Percentiles rank a stretch among this genome's conserved stretches.
Evolutionary conservation across 768 basidiomycete species (phyloP).

Genomic region (Rhodosporidiobolus sp.): DNA sequence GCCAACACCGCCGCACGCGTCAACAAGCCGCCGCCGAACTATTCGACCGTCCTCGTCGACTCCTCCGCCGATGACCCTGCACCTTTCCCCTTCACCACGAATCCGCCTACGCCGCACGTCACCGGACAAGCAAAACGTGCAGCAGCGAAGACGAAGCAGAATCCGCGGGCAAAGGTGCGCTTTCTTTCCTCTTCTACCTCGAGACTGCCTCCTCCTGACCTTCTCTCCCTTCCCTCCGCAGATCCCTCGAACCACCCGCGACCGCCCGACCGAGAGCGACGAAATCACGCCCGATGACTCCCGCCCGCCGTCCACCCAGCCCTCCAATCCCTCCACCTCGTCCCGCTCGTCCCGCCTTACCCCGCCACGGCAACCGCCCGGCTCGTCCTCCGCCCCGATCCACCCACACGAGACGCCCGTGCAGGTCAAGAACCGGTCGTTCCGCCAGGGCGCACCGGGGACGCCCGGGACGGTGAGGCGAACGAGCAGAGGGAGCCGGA

Average conservation of each 20-base stretch:
- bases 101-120: conserved; percentile 33
- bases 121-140: background rate
- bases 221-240: background rate
- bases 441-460: conserved; percentile 13
- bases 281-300: background rate
- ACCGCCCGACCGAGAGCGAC: background rate
- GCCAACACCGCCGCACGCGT: conserved; percentile 2
- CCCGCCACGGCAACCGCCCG: conserved; percentile 8
- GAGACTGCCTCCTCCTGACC: background rate
- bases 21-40: conserved; percentile 20
- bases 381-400: background rate
- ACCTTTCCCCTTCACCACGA: conserved; percentile 31
- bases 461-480: conserved; percentile 25
- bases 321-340: conserved; percentile 4
- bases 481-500: conserved; percentile 24
- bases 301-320: background rate
- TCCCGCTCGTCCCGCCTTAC: conserved; percentile 1
- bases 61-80: conserved; percentile 7
- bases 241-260: conserved; percentile 13
- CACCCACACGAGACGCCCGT: conserved; percentile 31
- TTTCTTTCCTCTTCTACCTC: no score
- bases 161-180: conserved; percentile 9
- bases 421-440: conserved; percentile 28
- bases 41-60: conserved; percentile 17
- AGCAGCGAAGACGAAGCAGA: background rate